These are phyloP conservation scores for Solanum aculeatissimum DNA, from an alignment of 305 asterid species.

Conservation along the genomic window DNA sequence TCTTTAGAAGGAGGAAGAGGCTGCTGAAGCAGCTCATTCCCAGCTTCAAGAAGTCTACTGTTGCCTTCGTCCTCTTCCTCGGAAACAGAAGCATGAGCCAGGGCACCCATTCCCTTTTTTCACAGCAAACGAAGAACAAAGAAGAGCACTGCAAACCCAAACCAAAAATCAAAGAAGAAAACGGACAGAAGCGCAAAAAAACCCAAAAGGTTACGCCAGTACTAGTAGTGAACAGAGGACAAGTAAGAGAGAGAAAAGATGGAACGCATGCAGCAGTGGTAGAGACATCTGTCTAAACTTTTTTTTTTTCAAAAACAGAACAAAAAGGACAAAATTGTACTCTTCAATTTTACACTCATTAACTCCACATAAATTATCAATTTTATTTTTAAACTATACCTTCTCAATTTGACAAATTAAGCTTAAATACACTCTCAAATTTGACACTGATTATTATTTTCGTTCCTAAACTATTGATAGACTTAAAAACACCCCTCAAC, in stretches of 20 bases:
- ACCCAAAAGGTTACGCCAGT: not conserved
- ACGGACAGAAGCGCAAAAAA: not conserved
- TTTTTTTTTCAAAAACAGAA: not conserved
- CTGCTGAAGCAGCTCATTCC: slow-evolving; percentile 4
- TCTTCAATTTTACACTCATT: no score
- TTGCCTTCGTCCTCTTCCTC: not conserved
- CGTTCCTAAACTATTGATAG: no score
- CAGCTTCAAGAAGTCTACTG: not conserved
- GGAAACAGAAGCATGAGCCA: not conserved
- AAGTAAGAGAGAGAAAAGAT: slow-evolving; percentile 3
- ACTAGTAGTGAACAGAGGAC: not conserved
- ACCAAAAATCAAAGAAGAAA: not conserved
- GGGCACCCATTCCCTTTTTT: not conserved
- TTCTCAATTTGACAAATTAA: no score
- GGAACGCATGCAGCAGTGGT: slow-evolving; percentile 13
- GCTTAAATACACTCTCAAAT: no score
- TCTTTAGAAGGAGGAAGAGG: slow-evolving; percentile 6
- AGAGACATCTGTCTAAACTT: not conserved
- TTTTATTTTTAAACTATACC: no score
- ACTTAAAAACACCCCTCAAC: no score
- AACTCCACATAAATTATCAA: no score
- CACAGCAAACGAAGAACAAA: not conserved
- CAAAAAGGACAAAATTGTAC: not conserved
- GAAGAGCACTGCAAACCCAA: not conserved
- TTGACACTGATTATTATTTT: no score